A percentile compares a stretch with the other conserved stretches of the same genome.
These are phyloP conservation scores for Parachlorella kessleri DNA, from an alignment of 139 green algal genomes.

Conservation along the genomic window DNA sequence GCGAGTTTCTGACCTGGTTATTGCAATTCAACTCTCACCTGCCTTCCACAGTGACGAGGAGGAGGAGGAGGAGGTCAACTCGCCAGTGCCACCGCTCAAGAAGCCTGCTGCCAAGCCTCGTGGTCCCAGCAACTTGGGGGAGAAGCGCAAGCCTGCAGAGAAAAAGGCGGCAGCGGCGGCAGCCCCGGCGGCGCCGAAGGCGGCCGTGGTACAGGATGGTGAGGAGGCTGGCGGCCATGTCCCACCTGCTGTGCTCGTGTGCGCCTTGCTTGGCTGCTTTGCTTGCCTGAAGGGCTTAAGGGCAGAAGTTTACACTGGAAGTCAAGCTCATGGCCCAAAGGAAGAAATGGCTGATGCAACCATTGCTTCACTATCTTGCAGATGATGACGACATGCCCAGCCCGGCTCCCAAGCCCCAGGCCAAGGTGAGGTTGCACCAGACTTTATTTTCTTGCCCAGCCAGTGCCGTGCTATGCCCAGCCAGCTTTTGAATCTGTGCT, in stretches of 20 bases:
- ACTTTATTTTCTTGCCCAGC: too few relatives aligned
- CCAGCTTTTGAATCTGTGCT: neutral
- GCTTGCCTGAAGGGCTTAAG: neutral
- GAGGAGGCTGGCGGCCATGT: neutral
- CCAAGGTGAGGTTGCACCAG: conserved; percentile 5
- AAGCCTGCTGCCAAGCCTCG: neutral
- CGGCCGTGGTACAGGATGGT: too few relatives aligned
- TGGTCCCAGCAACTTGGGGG: neutral
- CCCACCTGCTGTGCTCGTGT: neutral
- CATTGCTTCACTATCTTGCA: conserved; percentile 18
- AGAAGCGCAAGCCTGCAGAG: conserved; percentile 39
- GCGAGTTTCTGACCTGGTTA: too few relatives aligned
- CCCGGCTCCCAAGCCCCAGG: conserved; percentile 36
- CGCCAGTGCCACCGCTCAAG: conserved; percentile 4
- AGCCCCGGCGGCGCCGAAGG: too few relatives aligned
- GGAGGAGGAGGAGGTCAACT: conserved; percentile 31
- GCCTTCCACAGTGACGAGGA: too few relatives aligned
- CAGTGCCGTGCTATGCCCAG: neutral
- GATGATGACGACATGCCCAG: conserved; percentile 55
- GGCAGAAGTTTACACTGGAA: neutral
- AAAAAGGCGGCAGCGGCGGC: neutral
- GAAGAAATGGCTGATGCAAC: conserved; percentile 20
- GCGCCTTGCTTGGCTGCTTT: neutral
- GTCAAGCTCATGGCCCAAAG: conserved; percentile 39
- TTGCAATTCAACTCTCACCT: too few relatives aligned